phyloP scores from a whole-genome alignment of 441 rosid species.

The Manihot esculenta region DNA sequence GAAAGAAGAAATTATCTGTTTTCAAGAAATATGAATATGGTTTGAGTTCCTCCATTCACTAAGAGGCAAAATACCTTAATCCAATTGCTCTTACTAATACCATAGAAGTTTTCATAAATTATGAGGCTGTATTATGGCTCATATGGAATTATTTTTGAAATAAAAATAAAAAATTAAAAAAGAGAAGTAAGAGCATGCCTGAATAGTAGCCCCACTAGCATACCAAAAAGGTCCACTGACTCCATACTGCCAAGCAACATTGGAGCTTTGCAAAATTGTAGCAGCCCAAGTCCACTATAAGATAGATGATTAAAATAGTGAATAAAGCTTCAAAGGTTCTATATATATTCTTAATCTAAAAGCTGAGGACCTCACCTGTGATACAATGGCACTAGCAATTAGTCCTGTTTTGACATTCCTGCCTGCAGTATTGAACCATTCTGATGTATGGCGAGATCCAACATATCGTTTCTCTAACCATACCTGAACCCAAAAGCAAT shows the following conservation, averaged over 20 bases:
- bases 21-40: no score
- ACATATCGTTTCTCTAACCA: slow-evolving; percentile 91
- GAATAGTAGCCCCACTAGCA: slow-evolving; percentile 94
- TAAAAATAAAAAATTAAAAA: background rate
- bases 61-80: no score
- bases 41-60: no score
- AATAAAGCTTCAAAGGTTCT: no score
- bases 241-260: slow-evolving; percentile 94
- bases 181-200: slow-evolving; percentile 36
- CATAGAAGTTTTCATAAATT: no score
- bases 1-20: background rate
- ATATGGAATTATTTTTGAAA: background rate
- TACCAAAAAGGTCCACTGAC: slow-evolving; percentile 97
- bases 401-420: slow-evolving; percentile 94
- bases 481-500: slow-evolving; percentile 41
- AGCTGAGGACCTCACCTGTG: slow-evolving; percentile 50
- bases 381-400: slow-evolving; percentile 90
- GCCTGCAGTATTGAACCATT: slow-evolving; percentile 99
- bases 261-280: slow-evolving; percentile 90
- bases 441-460: slow-evolving; percentile 82
- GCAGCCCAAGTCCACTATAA: slow-evolving; percentile 98
- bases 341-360: background rate
- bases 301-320: background rate
- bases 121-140: no score
- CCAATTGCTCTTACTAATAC: no score